Base-by-base conservation (phyloP, 176 grass and related monocot genomes). In the Rhynchospora tenuis region DNA sequence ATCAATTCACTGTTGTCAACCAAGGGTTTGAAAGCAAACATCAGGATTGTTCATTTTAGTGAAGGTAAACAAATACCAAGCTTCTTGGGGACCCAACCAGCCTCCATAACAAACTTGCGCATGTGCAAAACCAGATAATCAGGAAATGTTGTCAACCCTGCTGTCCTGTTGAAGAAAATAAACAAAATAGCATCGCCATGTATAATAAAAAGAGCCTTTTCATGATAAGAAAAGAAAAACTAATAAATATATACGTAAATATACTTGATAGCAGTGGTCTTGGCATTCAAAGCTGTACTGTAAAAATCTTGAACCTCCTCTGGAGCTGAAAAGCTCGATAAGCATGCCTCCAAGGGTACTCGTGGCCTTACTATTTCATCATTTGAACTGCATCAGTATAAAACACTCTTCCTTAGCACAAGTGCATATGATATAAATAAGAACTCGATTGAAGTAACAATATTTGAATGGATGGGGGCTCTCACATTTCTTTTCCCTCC, bases 81-180 rank as follows among this genome's bases (percentile, higher is more conserved):
- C 86, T 99, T 99, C 85, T 99, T 95, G 65, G 91, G 96, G 76
- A 99, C 96, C 93, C 96, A 99, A 87, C 97, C 93, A 85, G 83
- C 91, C 81, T 89, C 97, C 97, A 99, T 93, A 73, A 96, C 93
- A 86, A 95, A 99, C 75, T 99, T 99, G 5, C 96, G 89, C 96
- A 99, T 99, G 80, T 99, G 96, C 64, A 99, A 80, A 56, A 99
- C 91, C 51, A 99, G 64, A 77, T 99, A 99, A 90, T 99, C 93
- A 79, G 96, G 96, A 78, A 99, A 95, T 20, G 91, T 95, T 70
- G 86, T 91, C 55, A 99, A 86, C 70, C 89, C 89, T 31, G 96
- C 86, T 84, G 91, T 92, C 85, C 96, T 99, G 86, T 51, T 54
- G 66, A 66, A 50, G 65, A 29, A 19, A 81, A 64, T 28, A 64